These are phyloP conservation scores for Candida boidinii DNA, from an alignment of 805 yeast genomes.

Conservation along the genomic window DNA sequence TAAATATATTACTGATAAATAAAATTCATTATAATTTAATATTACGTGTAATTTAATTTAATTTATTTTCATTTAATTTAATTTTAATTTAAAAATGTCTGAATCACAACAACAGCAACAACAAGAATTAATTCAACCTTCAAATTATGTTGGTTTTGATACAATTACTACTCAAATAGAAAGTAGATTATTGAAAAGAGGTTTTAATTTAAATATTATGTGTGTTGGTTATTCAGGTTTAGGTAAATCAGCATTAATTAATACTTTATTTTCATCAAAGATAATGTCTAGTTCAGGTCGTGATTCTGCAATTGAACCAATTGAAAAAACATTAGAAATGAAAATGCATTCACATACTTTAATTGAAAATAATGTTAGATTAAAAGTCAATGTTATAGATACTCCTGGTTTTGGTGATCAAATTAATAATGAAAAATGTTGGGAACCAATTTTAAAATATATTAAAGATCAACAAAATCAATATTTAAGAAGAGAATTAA, in stretches of 20 bases:
- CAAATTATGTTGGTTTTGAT: conserved; percentile 89
- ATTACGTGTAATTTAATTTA: too few relatives aligned
- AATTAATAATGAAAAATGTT: conserved; percentile 87
- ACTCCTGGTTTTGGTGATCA: conserved; percentile 99
- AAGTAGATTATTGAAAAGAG: conserved; percentile 81
- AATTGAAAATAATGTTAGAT: conserved; percentile 78
- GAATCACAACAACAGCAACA: conserved; percentile 7
- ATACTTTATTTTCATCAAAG: conserved; percentile 82
- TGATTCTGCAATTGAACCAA: conserved; percentile 55
- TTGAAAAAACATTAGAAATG: conserved; percentile 82
- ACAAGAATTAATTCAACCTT: conserved; percentile 37
- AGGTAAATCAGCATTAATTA: conserved; percentile 88
- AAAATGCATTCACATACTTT: conserved; percentile 60
- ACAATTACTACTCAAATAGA: conserved; percentile 94
- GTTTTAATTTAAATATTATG: conserved; percentile 92
- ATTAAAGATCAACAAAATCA: conserved; percentile 92
- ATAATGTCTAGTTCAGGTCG: conserved; percentile 72
- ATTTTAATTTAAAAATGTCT: conserved; percentile 11
- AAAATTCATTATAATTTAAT: too few relatives aligned
- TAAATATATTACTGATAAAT: too few relatives aligned
- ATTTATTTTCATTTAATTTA: conserved; percentile 7
- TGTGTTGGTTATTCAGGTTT: conserved; percentile 90
- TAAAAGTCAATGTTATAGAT: conserved; percentile 83
- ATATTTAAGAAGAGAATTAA: conserved; percentile 85
- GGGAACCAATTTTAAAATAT: conserved; percentile 94